These are phyloP conservation scores for Sugiyamaella xylanicola DNA, from an alignment of 1,139 yeast genomes.

Conservation along the genomic window DNA sequence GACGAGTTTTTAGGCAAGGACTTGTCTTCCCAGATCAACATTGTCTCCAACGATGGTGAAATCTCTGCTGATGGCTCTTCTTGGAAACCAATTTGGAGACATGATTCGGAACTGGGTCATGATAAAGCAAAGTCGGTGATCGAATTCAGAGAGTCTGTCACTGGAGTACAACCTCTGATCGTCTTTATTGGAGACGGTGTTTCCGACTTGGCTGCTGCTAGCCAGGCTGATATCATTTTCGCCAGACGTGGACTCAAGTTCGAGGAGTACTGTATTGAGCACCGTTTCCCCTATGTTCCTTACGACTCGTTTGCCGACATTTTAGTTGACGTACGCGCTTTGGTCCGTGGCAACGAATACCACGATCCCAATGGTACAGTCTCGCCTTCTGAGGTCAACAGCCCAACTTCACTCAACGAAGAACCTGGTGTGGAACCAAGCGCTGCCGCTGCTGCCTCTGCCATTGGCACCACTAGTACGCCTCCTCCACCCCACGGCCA, in stretches of 20 bases:
- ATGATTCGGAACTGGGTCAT: slow-evolving; percentile 65
- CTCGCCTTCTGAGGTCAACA: slow-evolving; percentile 12
- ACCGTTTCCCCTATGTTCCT: slow-evolving; percentile 47
- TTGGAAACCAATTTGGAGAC: slow-evolving; percentile 64
- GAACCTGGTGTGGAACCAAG: background rate
- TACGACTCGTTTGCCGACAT: slow-evolving; percentile 48
- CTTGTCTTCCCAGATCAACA: slow-evolving; percentile 56
- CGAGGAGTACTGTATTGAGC: slow-evolving; percentile 47
- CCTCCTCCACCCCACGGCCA: background rate
- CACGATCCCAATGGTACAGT: slow-evolving; percentile 32
- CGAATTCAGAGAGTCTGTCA: slow-evolving; percentile 45
- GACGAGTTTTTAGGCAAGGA: slow-evolving; percentile 60
- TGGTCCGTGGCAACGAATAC: slow-evolving; percentile 40
- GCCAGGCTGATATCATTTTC: slow-evolving; percentile 49
- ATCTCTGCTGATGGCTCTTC: slow-evolving; percentile 46
- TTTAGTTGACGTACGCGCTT: slow-evolving; percentile 40
- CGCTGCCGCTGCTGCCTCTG: background rate
- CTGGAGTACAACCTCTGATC: slow-evolving; percentile 41
- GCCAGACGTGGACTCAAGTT: slow-evolving; percentile 48
- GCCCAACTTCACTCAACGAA: slow-evolving; percentile 10
- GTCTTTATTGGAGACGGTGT: slow-evolving; percentile 51
- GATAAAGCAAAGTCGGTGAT: slow-evolving; percentile 63
- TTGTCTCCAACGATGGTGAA: slow-evolving; percentile 60
- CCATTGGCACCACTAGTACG: background rate
- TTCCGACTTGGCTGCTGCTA: slow-evolving; percentile 50